Evolutionary conservation across 1,139 yeast species (phyloP).

Genomic region (Kurtzmaniella natalensis): DNA sequence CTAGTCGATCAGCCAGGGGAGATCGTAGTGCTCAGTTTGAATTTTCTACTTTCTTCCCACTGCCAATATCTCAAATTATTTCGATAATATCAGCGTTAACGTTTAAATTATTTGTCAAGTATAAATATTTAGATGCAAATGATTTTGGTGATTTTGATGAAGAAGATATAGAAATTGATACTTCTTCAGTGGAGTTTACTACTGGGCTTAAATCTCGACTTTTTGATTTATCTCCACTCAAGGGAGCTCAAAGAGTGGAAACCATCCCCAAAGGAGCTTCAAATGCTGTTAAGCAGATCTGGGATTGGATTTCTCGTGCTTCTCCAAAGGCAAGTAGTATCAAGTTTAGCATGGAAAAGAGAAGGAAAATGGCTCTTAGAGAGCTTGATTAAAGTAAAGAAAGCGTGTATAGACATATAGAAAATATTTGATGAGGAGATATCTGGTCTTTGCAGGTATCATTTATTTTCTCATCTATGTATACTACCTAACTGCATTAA

Average conservation of each 20-base stretch:
- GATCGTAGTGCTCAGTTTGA: conserved; percentile 42
- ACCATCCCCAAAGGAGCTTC: conserved; percentile 24
- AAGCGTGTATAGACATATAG: not conserved
- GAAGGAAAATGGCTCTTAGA: conserved; percentile 40
- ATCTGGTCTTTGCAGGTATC: too few relatives aligned
- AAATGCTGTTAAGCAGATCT: conserved; percentile 14
- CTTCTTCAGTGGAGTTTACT: conserved; percentile 16
- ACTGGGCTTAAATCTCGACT: conserved; percentile 30
- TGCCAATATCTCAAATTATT: conserved; percentile 31
- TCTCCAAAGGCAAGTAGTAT: conserved; percentile 13
- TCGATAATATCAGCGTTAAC: conserved; percentile 15
- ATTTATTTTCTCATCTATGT: too few relatives aligned
- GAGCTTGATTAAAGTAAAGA: conserved; percentile 26
- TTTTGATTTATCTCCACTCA: conserved; percentile 39
- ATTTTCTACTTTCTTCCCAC: conserved; percentile 41
- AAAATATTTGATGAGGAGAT: too few relatives aligned
- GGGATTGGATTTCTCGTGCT: conserved; percentile 24
- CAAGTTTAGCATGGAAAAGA: conserved; percentile 31
- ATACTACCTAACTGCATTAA: too few relatives aligned
- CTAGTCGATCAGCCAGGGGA: conserved; percentile 18
- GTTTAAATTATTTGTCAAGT: conserved; percentile 18
- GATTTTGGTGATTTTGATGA: conserved; percentile 24
- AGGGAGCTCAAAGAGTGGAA: conserved; percentile 34
- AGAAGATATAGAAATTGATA: conserved; percentile 17
- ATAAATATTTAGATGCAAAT: conserved; percentile 22